Evolutionary conservation across 1,139 yeast genomes (phyloP).

Genomic region (Pichia norvegensis): DNA sequence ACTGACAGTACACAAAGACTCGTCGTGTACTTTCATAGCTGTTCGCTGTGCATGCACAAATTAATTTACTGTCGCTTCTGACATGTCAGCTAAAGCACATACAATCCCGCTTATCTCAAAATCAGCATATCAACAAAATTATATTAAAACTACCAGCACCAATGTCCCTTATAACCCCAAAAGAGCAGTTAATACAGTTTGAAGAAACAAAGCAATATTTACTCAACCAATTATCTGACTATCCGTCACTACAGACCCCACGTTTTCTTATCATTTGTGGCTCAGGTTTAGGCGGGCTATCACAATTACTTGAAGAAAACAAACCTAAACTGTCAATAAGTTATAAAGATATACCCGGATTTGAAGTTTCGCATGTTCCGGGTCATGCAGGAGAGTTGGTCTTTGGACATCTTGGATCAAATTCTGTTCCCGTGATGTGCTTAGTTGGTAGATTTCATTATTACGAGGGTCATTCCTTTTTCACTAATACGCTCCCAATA

Average conservation of each 20-base stretch:
- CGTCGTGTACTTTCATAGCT: background rate
- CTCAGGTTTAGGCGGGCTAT: slow-evolving; percentile 87
- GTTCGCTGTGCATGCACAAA: no score
- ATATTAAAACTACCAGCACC: background rate
- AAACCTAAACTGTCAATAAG: slow-evolving; percentile 41
- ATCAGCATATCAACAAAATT: no score
- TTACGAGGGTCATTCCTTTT: slow-evolving; percentile 82
- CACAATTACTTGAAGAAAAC: slow-evolving; percentile 37
- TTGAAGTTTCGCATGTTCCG: slow-evolving; percentile 70
- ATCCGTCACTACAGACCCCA: slow-evolving; percentile 32
- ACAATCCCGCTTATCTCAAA: background rate
- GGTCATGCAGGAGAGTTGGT: slow-evolving; percentile 85
- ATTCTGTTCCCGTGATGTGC: slow-evolving; percentile 73
- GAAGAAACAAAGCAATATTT: slow-evolving; percentile 2
- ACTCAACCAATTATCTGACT: background rate
- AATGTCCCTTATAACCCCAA: slow-evolving; percentile 4
- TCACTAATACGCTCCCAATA: slow-evolving; percentile 78
- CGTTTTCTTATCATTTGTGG: slow-evolving; percentile 83
- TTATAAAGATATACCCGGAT: slow-evolving; percentile 72
- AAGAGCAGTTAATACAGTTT: slow-evolving; percentile 7
- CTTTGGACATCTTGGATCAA: slow-evolving; percentile 66
- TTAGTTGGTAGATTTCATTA: slow-evolving; percentile 92
- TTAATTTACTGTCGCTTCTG: no score
- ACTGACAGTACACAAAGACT: background rate
- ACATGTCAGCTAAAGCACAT: no score